A percentile compares a stretch with the other conserved stretches of the same genome.
Evolutionary conservation across 202 grass and related monocot species (phyloP).

Genomic region (Schoenoplectus triqueter): DNA sequence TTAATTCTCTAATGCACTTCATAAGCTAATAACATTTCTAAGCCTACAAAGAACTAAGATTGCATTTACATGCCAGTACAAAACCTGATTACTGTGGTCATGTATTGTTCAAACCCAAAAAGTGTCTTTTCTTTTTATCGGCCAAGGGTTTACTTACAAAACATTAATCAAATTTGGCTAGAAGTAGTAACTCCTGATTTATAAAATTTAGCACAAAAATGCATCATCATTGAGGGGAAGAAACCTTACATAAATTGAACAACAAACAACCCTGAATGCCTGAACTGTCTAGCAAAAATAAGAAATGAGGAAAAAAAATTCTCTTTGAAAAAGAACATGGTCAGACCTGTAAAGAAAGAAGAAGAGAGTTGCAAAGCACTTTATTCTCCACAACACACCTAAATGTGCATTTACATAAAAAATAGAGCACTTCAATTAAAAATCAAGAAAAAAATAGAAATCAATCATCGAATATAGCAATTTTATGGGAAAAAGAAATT

Average conservation of each 20-base stretch:
- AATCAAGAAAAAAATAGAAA: conserved; percentile 17
- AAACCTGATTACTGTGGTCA: neutral
- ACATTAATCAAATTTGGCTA: no score
- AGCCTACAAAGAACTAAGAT: conserved; percentile 13
- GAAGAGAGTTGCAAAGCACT: conserved; percentile 88
- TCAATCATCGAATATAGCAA: neutral
- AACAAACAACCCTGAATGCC: neutral
- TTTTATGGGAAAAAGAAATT: neutral
- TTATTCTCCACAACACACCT: conserved; percentile 99
- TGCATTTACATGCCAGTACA: neutral
- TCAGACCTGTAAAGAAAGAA: conserved; percentile 68
- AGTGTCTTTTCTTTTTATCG: no score
- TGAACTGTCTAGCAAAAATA: neutral
- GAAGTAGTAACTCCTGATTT: neutral
- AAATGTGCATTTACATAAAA: conserved; percentile 33
- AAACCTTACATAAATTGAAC: neutral
- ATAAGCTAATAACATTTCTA: no score
- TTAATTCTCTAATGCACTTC: neutral
- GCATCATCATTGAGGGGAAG: neutral
- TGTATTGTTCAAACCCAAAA: neutral
- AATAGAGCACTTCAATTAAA: neutral
- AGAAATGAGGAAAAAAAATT: conserved; percentile 31
- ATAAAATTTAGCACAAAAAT: neutral
- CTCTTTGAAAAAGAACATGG: neutral
- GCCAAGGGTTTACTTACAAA: no score